These are phyloP conservation scores for Pyrenophora teres DNA, from an alignment of 2,329 filamentous ascomycete species.

Conservation along the genomic window DNA sequence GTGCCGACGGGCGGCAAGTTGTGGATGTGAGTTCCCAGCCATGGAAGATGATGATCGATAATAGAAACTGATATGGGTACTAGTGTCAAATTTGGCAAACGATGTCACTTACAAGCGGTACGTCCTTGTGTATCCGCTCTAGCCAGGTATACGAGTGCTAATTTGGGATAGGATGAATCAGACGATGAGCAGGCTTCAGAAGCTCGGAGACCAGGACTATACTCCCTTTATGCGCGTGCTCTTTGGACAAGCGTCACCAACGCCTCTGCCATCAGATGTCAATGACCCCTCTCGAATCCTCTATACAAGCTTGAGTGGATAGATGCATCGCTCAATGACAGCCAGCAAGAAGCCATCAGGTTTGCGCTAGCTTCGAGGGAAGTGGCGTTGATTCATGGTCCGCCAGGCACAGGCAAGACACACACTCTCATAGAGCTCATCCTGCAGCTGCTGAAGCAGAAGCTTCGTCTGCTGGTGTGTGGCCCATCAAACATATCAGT, in stretches of 20 bases:
- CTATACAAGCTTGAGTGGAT: slow-evolving; percentile 57
- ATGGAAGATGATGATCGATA: slow-evolving; percentile 1
- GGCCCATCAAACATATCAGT: slow-evolving; percentile 97
- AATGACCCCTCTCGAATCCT: slow-evolving; percentile 45
- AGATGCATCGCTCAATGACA: slow-evolving; percentile 63
- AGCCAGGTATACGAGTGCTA: slow-evolving; percentile 10
- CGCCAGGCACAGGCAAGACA: slow-evolving; percentile 95
- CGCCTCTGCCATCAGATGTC: slow-evolving; percentile 55
- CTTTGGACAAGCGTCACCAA: slow-evolving; percentile 62
- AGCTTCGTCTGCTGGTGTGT: slow-evolving; percentile 83
- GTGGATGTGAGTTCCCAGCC: slow-evolving; percentile 61
- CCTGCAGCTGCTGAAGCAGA: slow-evolving; percentile 78
- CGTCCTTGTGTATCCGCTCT: slow-evolving; percentile 23
- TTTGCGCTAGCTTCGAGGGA: slow-evolving; percentile 84
- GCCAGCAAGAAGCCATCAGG: slow-evolving; percentile 67
- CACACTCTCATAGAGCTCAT: slow-evolving; percentile 96
- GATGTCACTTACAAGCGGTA: slow-evolving; percentile 68
- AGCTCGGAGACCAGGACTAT: slow-evolving; percentile 60
- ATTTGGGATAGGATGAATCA: slow-evolving; percentile 60
- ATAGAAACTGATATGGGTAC: slow-evolving; percentile 39
- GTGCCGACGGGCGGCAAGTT: slow-evolving; percentile 60
- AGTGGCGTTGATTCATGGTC: slow-evolving; percentile 89
- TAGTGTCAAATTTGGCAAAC: slow-evolving; percentile 69
- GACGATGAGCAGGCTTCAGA: slow-evolving; percentile 64
- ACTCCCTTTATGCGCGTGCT: slow-evolving; percentile 64